These are phyloP conservation scores for Musa troglodytarum DNA, from an alignment of 176 grass and related monocot genomes.

Conservation along the genomic window DNA sequence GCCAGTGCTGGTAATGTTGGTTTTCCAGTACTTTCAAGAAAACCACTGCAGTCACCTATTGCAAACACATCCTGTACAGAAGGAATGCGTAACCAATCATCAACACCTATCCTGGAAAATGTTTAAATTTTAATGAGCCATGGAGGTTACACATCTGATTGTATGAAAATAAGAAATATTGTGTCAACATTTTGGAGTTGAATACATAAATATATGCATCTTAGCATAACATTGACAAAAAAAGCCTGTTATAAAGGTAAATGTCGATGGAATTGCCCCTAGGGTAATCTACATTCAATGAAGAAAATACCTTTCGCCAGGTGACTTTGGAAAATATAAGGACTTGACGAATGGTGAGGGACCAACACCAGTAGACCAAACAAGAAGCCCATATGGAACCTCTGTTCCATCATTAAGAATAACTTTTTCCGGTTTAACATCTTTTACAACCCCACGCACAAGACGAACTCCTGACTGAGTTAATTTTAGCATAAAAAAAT, in stretches of 20 bases:
- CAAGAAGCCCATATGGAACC: constrained; percentile 89
- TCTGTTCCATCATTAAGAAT: constrained; percentile 78
- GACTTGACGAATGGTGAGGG: constrained; percentile 70
- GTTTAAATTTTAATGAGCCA: constrained; percentile 12
- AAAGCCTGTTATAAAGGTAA: neutral
- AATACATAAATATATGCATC: neutral
- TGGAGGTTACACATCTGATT: neutral
- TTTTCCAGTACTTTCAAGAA: constrained; percentile 82
- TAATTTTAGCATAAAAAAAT: neutral
- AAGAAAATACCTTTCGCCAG: constrained; percentile 59
- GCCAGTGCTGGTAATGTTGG: constrained; percentile 80
- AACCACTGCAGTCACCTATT: constrained; percentile 93
- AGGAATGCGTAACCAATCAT: constrained; percentile 88
- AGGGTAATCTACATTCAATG: neutral
- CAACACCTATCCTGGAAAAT: constrained; percentile 65
- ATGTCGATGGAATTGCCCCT: neutral
- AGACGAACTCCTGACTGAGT: constrained; percentile 84
- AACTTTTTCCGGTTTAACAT: constrained; percentile 69
- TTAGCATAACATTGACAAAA: neutral
- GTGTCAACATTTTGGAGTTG: neutral
- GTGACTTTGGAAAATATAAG: constrained; percentile 74
- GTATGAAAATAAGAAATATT: neutral
- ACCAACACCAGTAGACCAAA: constrained; percentile 97
- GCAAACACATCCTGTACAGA: constrained; percentile 67
- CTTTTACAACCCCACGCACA: constrained; percentile 81